These are phyloP conservation scores for Cyphellophora attinorum DNA, from an alignment of 2,329 filamentous ascomycete genomes.

Conservation along the genomic window DNA sequence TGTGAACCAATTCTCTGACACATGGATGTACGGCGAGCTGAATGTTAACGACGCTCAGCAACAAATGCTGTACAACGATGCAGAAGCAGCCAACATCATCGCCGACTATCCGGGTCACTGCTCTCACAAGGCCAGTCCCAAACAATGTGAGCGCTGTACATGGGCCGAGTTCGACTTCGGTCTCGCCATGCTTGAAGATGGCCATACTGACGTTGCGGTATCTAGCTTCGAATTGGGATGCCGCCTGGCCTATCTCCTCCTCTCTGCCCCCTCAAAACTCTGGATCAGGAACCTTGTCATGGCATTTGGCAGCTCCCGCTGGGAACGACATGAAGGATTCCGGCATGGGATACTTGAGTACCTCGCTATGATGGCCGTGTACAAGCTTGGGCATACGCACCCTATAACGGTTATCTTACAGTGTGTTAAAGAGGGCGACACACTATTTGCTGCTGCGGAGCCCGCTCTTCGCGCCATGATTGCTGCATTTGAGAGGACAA, in stretches of 20 bases:
- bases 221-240: conserved; percentile 2
- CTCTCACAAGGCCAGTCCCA: conserved; percentile 1
- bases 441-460: background rate
- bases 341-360: conserved; percentile 1
- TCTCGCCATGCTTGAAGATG: conserved; percentile 2
- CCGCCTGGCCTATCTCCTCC: conserved; percentile 1
- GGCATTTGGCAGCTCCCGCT: conserved; percentile 2
- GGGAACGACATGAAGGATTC: conserved; percentile 1
- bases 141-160: conserved; percentile 2
- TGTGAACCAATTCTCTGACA: background rate
- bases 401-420: background rate
- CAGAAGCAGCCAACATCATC: background rate
- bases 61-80: too few relatives aligned
- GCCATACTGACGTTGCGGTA: conserved; percentile 1
- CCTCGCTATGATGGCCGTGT: conserved; percentile 1
- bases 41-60: background rate
- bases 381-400: background rate
- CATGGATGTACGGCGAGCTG: background rate
- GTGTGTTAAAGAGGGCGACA: background rate
- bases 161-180: conserved; percentile 2
- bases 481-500: background rate
- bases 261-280: conserved; percentile 1
- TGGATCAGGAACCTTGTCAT: conserved; percentile 2
- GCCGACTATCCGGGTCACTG: background rate
- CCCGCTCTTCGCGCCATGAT: conserved; percentile 1